These are phyloP conservation scores for Closterium sp. DNA, from an alignment of 139 green algal species.

Conservation along the genomic window DNA sequence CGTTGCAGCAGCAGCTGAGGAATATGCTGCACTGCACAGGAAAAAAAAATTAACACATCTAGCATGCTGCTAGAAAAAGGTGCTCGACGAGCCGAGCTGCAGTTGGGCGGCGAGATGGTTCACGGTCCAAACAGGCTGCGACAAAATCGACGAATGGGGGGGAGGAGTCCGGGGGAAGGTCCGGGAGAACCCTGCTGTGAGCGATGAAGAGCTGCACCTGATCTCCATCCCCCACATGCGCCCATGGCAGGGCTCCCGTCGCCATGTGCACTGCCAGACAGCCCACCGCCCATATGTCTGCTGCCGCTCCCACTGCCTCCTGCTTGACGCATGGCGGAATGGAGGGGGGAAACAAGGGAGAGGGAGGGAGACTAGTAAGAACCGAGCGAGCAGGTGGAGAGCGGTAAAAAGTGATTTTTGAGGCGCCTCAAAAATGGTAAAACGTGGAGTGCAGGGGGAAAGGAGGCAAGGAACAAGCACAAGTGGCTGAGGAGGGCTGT, in stretches of 20 bases:
- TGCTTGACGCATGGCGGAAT: not conserved
- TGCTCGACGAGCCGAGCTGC: not conserved
- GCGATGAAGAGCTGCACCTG: not conserved
- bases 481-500: too few species aligned
- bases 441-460: not conserved
- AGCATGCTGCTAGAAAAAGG: not conserved
- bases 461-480: too few species aligned
- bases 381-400: not conserved
- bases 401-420: not conserved
- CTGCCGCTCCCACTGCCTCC: not conserved
- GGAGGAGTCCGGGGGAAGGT: not conserved
- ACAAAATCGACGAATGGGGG: not conserved
- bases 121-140: not conserved
- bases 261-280: not conserved
- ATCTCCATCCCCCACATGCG: not conserved
- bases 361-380: not conserved
- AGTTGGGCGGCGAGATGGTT: not conserved
- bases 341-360: too few species aligned
- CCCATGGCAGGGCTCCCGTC: not conserved
- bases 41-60: too few species aligned
- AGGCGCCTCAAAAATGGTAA: not conserved
- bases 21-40: too few species aligned
- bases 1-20: too few species aligned
- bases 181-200: not conserved
- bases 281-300: not conserved